phyloP scores from a whole-genome alignment of 805 yeast species.

The Wickerhamiella brachini region DNA sequence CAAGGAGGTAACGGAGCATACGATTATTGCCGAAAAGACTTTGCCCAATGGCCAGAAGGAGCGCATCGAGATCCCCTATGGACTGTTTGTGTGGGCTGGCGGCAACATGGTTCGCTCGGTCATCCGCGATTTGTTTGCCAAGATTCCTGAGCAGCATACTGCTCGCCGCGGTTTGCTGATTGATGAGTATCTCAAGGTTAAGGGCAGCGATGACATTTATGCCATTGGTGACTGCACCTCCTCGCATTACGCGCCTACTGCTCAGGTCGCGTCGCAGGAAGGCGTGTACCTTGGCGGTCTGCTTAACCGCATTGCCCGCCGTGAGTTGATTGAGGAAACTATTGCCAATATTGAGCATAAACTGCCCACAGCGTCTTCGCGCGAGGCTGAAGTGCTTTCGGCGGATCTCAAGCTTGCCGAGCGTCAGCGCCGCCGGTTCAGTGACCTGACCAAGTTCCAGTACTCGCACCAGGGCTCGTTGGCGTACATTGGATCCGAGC shows the following conservation, averaged over 20 bases:
- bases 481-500: slow-evolving; percentile 83
- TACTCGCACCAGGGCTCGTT: slow-evolving; percentile 86
- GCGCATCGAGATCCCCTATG: slow-evolving; percentile 62
- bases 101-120: slow-evolving; percentile 85
- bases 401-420: slow-evolving; percentile 11
- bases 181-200: slow-evolving; percentile 66
- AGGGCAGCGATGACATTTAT: slow-evolving; percentile 71
- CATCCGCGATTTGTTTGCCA: slow-evolving; percentile 48
- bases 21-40: slow-evolving; percentile 57
- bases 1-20: slow-evolving; percentile 60
- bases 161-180: slow-evolving; percentile 81
- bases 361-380: slow-evolving; percentile 7
- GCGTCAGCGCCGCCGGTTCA: slow-evolving; percentile 25
- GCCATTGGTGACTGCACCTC: slow-evolving; percentile 92
- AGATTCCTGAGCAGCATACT: slow-evolving; percentile 51
- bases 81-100: slow-evolving; percentile 93
- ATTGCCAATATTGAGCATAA: slow-evolving; percentile 28
- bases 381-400: slow-evolving; percentile 6
- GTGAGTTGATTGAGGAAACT: slow-evolving; percentile 25
- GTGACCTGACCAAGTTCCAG: slow-evolving; percentile 40
- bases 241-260: slow-evolving; percentile 87
- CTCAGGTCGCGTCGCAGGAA: slow-evolving; percentile 94
- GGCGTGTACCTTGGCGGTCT: slow-evolving; percentile 68
- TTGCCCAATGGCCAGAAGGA: slow-evolving; percentile 52
- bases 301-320: slow-evolving; percentile 39